Evolutionary conservation across 495 filamentous ascomycete species (phyloP).

Genomic region (Bryoglossum gracile): DNA sequence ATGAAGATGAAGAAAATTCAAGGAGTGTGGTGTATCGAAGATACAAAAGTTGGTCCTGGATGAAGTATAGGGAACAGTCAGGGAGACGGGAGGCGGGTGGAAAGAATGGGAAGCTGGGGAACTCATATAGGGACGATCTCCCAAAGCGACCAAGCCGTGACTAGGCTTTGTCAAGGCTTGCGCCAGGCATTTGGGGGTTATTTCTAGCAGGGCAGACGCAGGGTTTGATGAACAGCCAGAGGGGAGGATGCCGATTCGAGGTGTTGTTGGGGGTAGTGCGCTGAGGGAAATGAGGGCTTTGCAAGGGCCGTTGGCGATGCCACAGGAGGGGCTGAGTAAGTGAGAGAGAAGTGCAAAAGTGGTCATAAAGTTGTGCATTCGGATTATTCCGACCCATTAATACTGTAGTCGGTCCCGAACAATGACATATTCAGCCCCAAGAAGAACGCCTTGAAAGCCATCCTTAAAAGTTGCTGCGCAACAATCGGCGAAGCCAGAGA

Average conservation of each 20-base stretch:
- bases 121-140: neutral
- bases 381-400: too few relatives aligned
- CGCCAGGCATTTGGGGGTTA: neutral
- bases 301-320: too few relatives aligned
- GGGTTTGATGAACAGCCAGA: neutral
- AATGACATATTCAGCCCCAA: too few relatives aligned
- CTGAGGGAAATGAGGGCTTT: neutral
- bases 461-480: too few relatives aligned
- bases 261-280: neutral
- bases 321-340: too few relatives aligned
- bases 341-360: too few relatives aligned
- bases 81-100: constrained; percentile 9
- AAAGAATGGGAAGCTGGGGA: neutral
- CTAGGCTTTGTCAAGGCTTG: neutral
- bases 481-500: too few relatives aligned
- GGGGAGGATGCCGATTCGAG: neutral
- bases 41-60: constrained; percentile 6
- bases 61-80: neutral
- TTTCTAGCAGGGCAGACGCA: neutral
- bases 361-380: too few relatives aligned
- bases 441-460: too few relatives aligned
- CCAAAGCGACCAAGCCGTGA: neutral
- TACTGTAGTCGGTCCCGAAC: too few relatives aligned
- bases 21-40: constrained; percentile 22
- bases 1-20: constrained; percentile 8